These are phyloP conservation scores for Exophiala alcalophila DNA, from an alignment of 2,329 filamentous ascomycete genomes.

Conservation along the genomic window DNA sequence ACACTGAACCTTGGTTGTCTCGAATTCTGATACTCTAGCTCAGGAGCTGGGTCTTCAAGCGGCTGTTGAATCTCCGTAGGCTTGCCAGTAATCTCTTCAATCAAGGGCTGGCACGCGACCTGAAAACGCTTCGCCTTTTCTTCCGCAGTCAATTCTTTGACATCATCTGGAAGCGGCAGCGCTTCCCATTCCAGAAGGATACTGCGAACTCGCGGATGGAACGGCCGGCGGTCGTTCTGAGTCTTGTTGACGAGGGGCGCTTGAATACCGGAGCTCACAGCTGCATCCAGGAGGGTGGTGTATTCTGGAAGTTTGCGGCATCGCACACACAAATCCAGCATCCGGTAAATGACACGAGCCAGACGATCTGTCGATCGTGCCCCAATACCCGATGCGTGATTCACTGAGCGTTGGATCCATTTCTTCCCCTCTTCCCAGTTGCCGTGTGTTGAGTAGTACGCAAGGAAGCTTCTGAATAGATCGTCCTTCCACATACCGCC, in stretches of 20 bases:
- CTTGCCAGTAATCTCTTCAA: slow-evolving; percentile 9
- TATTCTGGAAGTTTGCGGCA: slow-evolving; percentile 26
- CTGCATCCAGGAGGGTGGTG: slow-evolving; percentile 23
- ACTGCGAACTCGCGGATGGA: slow-evolving; percentile 17
- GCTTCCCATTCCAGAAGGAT: slow-evolving; percentile 24
- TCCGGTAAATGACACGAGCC: slow-evolving; percentile 25
- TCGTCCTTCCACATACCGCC: slow-evolving; percentile 16
- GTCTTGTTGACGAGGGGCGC: slow-evolving; percentile 10
- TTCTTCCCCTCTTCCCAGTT: slow-evolving; percentile 27
- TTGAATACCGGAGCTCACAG: slow-evolving; percentile 19
- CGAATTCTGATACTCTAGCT: slow-evolving; percentile 10
- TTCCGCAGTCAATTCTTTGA: not conserved
- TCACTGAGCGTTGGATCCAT: slow-evolving; percentile 23
- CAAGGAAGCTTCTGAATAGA: slow-evolving; percentile 25
- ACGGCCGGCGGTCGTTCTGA: slow-evolving; percentile 12
- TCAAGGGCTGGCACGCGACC: slow-evolving; percentile 9
- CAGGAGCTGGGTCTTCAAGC: slow-evolving; percentile 4
- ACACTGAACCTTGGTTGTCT: not conserved
- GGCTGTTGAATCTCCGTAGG: not conserved
- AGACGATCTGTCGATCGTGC: slow-evolving; percentile 15
- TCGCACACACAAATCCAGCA: slow-evolving; percentile 28
- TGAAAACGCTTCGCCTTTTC: slow-evolving; percentile 17
- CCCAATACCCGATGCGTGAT: slow-evolving; percentile 20
- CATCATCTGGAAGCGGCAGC: slow-evolving; percentile 11
- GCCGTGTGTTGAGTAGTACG: slow-evolving; percentile 19